Conservation (phyloP, 805 yeast species). For the Schwanniomyces pseudopolymorphus region DNA sequence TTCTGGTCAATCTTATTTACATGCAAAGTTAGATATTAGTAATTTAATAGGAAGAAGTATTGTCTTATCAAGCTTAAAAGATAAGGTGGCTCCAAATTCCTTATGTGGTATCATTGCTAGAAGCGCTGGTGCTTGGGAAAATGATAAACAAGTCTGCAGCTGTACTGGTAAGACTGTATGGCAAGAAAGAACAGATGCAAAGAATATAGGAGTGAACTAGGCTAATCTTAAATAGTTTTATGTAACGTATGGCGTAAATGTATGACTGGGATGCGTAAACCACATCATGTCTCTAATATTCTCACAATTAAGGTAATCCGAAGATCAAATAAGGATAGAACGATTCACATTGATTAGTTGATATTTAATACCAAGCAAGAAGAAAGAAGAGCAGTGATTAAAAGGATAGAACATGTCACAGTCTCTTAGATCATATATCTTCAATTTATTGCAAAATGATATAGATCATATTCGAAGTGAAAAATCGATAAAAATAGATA, state of each 20-base stretch:
- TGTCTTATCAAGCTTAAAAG: slow-evolving; percentile 43
- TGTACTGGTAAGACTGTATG: slow-evolving; percentile 95
- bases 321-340: neutral
- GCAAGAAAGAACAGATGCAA: slow-evolving; percentile 88
- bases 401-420: neutral
- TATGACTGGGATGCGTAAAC: neutral
- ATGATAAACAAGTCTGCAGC: slow-evolving; percentile 87
- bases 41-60: slow-evolving; percentile 73
- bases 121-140: slow-evolving; percentile 97
- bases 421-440: slow-evolving; percentile 8
- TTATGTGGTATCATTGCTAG: slow-evolving; percentile 90
- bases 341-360: no score
- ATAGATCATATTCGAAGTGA: slow-evolving; percentile 19
- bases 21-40: slow-evolving; percentile 46
- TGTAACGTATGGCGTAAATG: neutral
- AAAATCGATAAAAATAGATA: slow-evolving; percentile 19
- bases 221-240: neutral
- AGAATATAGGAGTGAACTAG: slow-evolving; percentile 46
- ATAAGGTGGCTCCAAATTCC: slow-evolving; percentile 41
- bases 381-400: neutral
- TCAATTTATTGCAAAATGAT: slow-evolving; percentile 20
- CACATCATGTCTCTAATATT: neutral
- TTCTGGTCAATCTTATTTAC: slow-evolving; percentile 39
- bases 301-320: neutral
- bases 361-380: no score